Percentiles rank a stretch among this genome's conserved stretches.
These are phyloP conservation scores for Sporisorium scitamineum DNA, from an alignment of 1,284 basidiomycete species.

Conservation along the genomic window DNA sequence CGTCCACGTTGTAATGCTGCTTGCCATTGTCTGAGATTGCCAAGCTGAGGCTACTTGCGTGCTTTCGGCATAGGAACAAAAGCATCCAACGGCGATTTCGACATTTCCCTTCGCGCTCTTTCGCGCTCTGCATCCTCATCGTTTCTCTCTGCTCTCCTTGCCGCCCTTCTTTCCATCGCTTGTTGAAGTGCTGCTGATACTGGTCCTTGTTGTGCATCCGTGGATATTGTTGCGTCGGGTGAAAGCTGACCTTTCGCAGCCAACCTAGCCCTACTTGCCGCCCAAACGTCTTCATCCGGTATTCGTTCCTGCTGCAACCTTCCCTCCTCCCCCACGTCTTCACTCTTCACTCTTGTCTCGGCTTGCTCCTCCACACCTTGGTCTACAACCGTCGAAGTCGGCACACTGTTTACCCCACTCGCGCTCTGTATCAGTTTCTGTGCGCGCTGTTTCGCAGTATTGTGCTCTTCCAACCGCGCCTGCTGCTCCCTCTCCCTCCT, in stretches of 20 bases:
- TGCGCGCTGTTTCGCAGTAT: slow-evolving; percentile 18
- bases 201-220: background rate
- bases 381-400: slow-evolving; percentile 27
- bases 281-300: slow-evolving; percentile 45
- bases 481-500: slow-evolving; percentile 14
- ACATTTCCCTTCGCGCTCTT: slow-evolving; percentile 39
- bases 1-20: background rate
- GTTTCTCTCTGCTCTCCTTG: slow-evolving; percentile 18
- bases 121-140: slow-evolving; percentile 25
- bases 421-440: slow-evolving; percentile 12
- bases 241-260: slow-evolving; percentile 33
- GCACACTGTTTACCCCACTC: background rate
- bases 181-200: slow-evolving; percentile 19
- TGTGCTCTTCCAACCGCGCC: slow-evolving; percentile 19
- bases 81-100: slow-evolving; percentile 47
- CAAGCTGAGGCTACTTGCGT: slow-evolving; percentile 3
- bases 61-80: slow-evolving; percentile 46
- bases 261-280: slow-evolving; percentile 39
- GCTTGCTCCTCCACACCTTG: slow-evolving; percentile 6
- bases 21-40: background rate
- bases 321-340: background rate
- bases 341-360: background rate
- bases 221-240: background rate
- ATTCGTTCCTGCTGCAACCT: slow-evolving; percentile 18
- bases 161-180: slow-evolving; percentile 31